Evolutionary conservation across 768 basidiomycete species (phyloP).

Genomic region (Tephrocybe rancida): DNA sequence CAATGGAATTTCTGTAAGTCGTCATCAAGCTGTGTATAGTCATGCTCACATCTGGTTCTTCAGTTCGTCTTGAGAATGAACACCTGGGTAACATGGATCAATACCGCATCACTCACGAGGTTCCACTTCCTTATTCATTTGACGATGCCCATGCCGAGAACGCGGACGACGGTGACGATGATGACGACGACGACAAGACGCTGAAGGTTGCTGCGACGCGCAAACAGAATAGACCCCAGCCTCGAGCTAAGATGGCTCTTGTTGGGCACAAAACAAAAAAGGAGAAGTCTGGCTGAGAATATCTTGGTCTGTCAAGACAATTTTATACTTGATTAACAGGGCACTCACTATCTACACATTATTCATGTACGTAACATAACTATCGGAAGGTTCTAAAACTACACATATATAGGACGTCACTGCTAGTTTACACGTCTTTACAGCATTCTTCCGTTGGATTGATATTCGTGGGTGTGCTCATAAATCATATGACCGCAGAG

Average conservation of each 20-base stretch:
- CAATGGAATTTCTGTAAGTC: slow-evolving; percentile 94
- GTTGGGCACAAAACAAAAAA: neutral
- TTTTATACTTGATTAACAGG: too few relatives aligned
- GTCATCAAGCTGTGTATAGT: neutral
- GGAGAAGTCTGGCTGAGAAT: neutral
- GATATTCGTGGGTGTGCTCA: too few relatives aligned
- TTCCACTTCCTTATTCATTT: slow-evolving; percentile 78
- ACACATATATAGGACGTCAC: too few relatives aligned
- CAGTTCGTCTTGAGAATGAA: slow-evolving; percentile 87
- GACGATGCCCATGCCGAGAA: slow-evolving; percentile 53
- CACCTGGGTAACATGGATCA: slow-evolving; percentile 93
- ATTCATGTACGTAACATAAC: too few relatives aligned
- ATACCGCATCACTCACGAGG: slow-evolving; percentile 85
- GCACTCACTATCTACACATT: too few relatives aligned
- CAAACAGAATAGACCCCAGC: neutral
- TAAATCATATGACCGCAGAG: too few relatives aligned
- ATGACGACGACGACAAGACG: slow-evolving; percentile 25
- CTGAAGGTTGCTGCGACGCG: slow-evolving; percentile 4
- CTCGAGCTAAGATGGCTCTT: neutral
- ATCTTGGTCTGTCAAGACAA: too few relatives aligned
- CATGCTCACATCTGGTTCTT: neutral
- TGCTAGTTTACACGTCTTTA: too few relatives aligned
- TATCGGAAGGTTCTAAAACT: too few relatives aligned
- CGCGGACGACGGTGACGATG: slow-evolving; percentile 43
- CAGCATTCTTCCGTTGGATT: too few relatives aligned